phyloP scores from a whole-genome alignment of 2,329 filamentous ascomycete species.

The Colletotrichum musicola region DNA sequence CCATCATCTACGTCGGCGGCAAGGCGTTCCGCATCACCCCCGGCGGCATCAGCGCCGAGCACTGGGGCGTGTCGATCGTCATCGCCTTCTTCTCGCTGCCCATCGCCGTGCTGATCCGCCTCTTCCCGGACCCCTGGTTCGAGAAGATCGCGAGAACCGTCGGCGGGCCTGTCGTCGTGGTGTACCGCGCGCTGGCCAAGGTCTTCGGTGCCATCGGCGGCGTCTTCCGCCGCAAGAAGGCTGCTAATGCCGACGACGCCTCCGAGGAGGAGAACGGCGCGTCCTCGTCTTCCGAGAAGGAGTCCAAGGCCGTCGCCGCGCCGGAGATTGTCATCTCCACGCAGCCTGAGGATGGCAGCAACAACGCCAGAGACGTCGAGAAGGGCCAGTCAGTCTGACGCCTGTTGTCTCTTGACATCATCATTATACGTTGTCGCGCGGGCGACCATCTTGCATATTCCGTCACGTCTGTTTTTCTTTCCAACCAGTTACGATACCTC shows the following conservation, averaged over 20 bases:
- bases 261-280: conserved; percentile 15
- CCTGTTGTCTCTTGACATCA: not conserved
- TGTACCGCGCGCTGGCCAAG: conserved; percentile 65
- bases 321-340: conserved; percentile 32
- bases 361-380: conserved; percentile 18
- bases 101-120: conserved; percentile 61
- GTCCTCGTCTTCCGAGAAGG: conserved; percentile 12
- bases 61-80: conserved; percentile 68
- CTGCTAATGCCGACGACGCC: not conserved
- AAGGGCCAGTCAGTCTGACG: conserved; percentile 16
- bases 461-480: conserved; percentile 2
- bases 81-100: conserved; percentile 63
- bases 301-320: conserved; percentile 18
- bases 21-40: conserved; percentile 62
- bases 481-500: conserved; percentile 27
- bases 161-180: conserved; percentile 95
- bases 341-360: conserved; percentile 18
- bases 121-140: conserved; percentile 62
- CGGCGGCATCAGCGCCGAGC: conserved; percentile 57
- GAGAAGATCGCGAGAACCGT: conserved; percentile 99
- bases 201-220: conserved; percentile 40
- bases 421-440: not conserved
- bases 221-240: conserved; percentile 32
- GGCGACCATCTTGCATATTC: not conserved
- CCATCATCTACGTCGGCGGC: conserved; percentile 70